Evolutionary conservation across 768 basidiomycete genomes (phyloP).

Genomic region (Xanthoconium purpureum): DNA sequence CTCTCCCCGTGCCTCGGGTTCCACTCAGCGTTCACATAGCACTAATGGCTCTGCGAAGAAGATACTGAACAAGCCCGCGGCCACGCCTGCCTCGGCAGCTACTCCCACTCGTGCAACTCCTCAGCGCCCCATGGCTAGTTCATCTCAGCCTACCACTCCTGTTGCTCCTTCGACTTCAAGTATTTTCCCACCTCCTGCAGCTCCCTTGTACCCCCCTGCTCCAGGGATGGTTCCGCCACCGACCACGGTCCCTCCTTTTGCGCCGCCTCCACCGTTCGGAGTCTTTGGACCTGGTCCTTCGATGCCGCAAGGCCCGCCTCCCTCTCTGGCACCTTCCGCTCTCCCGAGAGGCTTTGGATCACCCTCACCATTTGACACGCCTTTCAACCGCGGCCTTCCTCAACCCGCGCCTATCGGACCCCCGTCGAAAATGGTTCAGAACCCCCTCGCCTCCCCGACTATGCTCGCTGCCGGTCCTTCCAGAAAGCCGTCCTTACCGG

Average conservation of each 20-base stretch:
- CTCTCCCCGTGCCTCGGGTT: constrained; percentile 50
- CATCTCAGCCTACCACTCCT: constrained; percentile 50
- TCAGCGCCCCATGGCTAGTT: constrained; percentile 33
- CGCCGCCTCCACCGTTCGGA: constrained; percentile 51
- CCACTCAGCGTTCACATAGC: constrained; percentile 46
- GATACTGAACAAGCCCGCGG: constrained; percentile 48
- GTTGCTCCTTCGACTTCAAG: constrained; percentile 20
- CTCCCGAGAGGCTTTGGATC: constrained; percentile 53
- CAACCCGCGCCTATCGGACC: constrained; percentile 55
- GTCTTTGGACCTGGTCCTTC: constrained; percentile 44
- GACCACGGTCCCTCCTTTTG: constrained; percentile 51
- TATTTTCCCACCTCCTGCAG: constrained; percentile 44
- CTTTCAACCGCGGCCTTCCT: constrained; percentile 40
- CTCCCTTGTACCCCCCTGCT: constrained; percentile 47
- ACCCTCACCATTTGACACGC: constrained; percentile 51
- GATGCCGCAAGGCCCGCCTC: constrained; percentile 43
- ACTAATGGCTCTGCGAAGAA: constrained; percentile 58
- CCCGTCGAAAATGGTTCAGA: constrained; percentile 40
- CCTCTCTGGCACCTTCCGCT: constrained; percentile 51
- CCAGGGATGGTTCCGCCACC: constrained; percentile 44
- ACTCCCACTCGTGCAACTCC: constrained; percentile 37
- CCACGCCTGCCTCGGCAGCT: constrained; percentile 30
- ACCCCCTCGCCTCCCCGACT: constrained; percentile 36
- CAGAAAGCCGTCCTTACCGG: constrained; percentile 44
- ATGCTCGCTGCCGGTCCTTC: constrained; percentile 47